Base-by-base conservation (phyloP, 2,329 filamentous ascomycete genomes). In the Pseudocercospora fijiensis region DNA sequence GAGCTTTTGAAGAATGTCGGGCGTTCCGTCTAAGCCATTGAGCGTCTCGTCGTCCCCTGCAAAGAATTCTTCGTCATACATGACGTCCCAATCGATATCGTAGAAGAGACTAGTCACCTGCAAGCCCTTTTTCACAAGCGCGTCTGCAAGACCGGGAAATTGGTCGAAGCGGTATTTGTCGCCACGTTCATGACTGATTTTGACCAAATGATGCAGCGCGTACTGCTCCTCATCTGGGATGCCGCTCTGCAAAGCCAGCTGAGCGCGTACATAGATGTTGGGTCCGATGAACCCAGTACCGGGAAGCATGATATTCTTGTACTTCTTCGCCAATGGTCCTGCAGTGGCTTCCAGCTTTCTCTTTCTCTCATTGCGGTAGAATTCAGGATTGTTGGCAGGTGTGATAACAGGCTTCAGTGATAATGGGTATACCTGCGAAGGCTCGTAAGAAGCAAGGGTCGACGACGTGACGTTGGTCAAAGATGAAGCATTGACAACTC, bases 151-250 rank as follows among this genome's bases (percentile, higher is more conserved):
- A 9, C 91, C 89, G 1, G 91, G 89, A 70, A 97, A 98, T 4
- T 91, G 90, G 71, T 96, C 92, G 69, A 98, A 97, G 65, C 91
- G 90, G 78, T 96, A 97, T 77, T 96, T 96, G 75, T 98, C 95
- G 52, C 94, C 94, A 49, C 93, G 86, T 76, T 98, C 93, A 73
- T 89, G 95, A 0, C 93, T 97, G 27, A 98, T 97, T 75, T 96
- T 96, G 64, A 98, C 92, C 3, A 98, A 80, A 72, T 98, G 94
- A 71, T 96, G 92, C 10, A 98, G 81, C 0, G 92, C 94, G 78
- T 96, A 98, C n/a, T 91, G 88, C 72, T 97, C 90, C 75, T 99
- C 94, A 11, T 88, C 85, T 3, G 85, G 85, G 26, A 96, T 86
- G 2, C 87, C 86, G 13, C 92, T 96, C 66, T 90, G 90, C 26